Conservation (phyloP, 208 protist genomes). For the Trichomonas tenax region DNA sequence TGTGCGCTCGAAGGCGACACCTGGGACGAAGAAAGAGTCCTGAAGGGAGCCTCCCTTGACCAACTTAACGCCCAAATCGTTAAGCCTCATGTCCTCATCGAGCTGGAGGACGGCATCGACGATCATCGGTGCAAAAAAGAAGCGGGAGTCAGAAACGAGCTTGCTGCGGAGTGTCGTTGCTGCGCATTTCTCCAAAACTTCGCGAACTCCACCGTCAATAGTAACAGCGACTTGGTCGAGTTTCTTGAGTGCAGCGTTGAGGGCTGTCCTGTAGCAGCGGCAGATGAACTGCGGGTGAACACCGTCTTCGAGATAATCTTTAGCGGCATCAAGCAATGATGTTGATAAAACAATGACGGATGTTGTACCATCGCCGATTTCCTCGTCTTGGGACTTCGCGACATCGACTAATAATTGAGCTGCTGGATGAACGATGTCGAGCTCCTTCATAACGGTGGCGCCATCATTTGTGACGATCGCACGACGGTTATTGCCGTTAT, state of each 20-base stretch:
- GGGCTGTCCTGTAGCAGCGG: slow-evolving; percentile 62
- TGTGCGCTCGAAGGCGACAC: slow-evolving; percentile 99
- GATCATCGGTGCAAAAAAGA: slow-evolving; percentile 95
- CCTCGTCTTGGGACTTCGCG: slow-evolving; percentile 74
- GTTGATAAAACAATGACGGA: slow-evolving; percentile 93
- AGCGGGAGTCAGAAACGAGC: slow-evolving; percentile 74
- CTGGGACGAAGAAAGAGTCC: slow-evolving; percentile 92
- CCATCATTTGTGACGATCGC: slow-evolving; percentile 99
- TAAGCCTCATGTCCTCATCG: slow-evolving; percentile 66
- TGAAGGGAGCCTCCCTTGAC: slow-evolving; percentile 77
- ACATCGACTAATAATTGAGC: slow-evolving; percentile 96
- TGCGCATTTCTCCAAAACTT: slow-evolving; percentile 73
- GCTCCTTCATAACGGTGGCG: slow-evolving; percentile 97
- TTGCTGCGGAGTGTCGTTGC: slow-evolving; percentile 98
- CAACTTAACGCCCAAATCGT: slow-evolving; percentile 99
- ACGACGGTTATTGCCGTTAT: slow-evolving; percentile 41
- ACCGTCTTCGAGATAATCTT: slow-evolving; percentile 94
- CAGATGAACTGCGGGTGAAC: slow-evolving; percentile 96
- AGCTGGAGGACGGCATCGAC: slow-evolving; percentile 86
- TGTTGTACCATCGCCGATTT: slow-evolving; percentile 99
- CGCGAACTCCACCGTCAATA: slow-evolving; percentile 45
- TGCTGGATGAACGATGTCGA: slow-evolving; percentile 99
- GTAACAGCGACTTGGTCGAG: slow-evolving; percentile 75
- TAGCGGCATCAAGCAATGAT: slow-evolving; percentile 87
- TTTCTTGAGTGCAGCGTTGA: slow-evolving; percentile 36